Percentiles rank a stretch among this genome's conserved stretches.
phyloP scores from a whole-genome alignment of 768 basidiomycete species.

The Baorangia bicolor region DNA sequence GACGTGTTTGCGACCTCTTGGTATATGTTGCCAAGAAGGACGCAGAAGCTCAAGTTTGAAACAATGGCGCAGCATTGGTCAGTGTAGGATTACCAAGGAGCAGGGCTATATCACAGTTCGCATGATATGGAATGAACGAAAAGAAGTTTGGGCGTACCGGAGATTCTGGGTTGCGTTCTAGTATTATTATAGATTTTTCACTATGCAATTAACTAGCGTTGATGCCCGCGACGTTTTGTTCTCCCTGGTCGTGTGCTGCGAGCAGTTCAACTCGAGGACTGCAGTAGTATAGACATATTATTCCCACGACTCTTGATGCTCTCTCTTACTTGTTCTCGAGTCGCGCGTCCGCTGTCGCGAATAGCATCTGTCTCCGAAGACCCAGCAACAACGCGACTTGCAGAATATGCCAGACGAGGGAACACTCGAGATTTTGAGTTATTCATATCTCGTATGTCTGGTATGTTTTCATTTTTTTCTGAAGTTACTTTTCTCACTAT shows the following conservation, averaged over 20 bases:
- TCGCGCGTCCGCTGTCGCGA: background rate
- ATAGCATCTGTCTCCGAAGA: slow-evolving; percentile 5
- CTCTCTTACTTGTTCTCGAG: background rate
- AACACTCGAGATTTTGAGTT: slow-evolving; percentile 46
- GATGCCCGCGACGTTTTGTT: background rate
- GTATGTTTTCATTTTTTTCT: slow-evolving; percentile 32
- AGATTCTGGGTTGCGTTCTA: background rate
- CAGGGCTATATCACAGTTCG: background rate
- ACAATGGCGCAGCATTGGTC: background rate
- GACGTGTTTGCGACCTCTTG: slow-evolving; percentile 88
- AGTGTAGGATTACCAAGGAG: slow-evolving; percentile 17
- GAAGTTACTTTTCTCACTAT: background rate
- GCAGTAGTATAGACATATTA: too few relatives aligned
- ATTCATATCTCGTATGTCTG: slow-evolving; percentile 41
- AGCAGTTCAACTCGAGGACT: too few relatives aligned
- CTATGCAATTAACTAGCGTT: background rate
- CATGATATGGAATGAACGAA: slow-evolving; percentile 1
- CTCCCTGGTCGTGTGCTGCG: too few relatives aligned
- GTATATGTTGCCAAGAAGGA: slow-evolving; percentile 79
- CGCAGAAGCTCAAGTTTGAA: slow-evolving; percentile 26
- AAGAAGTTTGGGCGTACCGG: slow-evolving; percentile 9
- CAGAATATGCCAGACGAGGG: slow-evolving; percentile 46
- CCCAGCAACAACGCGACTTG: slow-evolving; percentile 36
- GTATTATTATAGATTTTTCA: slow-evolving; percentile 11
- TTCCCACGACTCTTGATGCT: too few relatives aligned